A percentile compares a stretch with the other conserved stretches of the same genome.
Evolutionary conservation across 1,284 basidiomycete genomes (phyloP).

Genomic region (Trichosporon ovoides): DNA sequence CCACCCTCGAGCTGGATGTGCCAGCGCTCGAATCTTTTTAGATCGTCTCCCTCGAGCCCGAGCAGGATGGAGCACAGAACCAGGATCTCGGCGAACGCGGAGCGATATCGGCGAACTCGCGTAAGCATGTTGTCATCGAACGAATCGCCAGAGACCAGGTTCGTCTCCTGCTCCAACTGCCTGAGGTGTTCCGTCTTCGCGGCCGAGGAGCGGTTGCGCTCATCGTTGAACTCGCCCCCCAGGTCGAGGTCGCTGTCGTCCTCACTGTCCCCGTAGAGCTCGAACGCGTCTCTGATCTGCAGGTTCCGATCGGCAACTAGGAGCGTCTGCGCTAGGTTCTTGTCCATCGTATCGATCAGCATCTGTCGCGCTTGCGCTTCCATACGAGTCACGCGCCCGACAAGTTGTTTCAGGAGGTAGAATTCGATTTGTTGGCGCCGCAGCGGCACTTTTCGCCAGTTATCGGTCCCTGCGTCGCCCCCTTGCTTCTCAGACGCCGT

Average conservation of each 20-base stretch:
- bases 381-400: conserved; percentile 33
- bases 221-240: not conserved
- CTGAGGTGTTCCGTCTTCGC: not conserved
- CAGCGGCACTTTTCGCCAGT: not conserved
- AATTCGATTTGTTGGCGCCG: conserved; percentile 18
- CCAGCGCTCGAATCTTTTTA: conserved; percentile 42
- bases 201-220: not conserved
- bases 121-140: conserved; percentile 28
- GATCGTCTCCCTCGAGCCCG: conserved; percentile 42
- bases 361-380: conserved; percentile 41
- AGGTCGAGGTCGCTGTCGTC: not conserved
- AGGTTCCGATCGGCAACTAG: conserved; percentile 43
- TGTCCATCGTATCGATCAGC: conserved; percentile 41
- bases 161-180: conserved; percentile 6
- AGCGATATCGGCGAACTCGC: conserved; percentile 38
- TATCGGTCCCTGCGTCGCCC: not conserved
- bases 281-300: conserved; percentile 31
- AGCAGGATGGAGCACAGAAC: conserved; percentile 44
- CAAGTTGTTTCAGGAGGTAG: conserved; percentile 31
- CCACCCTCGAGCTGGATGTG: conserved; percentile 5
- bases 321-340: conserved; percentile 36
- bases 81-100: conserved; percentile 47
- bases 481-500: not conserved
- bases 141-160: conserved; percentile 5
- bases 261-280: not conserved